Conservation (phyloP, 2,329 filamentous ascomycete species). For the Cladosporium sp. region DNA sequence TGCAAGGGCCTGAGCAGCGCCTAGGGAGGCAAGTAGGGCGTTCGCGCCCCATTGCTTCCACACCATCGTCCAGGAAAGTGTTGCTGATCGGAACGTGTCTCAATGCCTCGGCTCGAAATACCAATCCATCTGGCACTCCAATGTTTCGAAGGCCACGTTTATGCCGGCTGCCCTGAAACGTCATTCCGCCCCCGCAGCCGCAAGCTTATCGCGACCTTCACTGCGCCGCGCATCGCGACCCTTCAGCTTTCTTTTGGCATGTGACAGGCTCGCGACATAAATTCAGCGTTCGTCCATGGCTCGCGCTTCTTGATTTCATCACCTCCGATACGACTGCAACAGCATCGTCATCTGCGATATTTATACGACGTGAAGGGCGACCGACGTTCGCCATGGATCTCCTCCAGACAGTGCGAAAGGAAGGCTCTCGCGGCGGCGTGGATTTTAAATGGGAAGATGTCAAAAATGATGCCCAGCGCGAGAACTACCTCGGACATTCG, state of each 20-base stretch:
- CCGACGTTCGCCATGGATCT: conserved; percentile 67
- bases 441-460: conserved; percentile 98
- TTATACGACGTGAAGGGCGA: neutral
- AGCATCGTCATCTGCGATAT: too few species aligned
- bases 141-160: conserved; percentile 10
- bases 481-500: conserved; percentile 86
- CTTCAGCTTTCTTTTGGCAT: conserved; percentile 2
- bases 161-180: neutral
- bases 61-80: conserved; percentile 13
- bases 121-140: neutral
- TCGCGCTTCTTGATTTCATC: too few species aligned
- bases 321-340: too few species aligned
- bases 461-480: conserved; percentile 75
- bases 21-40: conserved; percentile 20
- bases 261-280: neutral
- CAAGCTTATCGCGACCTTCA: neutral
- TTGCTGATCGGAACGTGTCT: neutral
- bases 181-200: conserved; percentile 4
- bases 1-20: conserved; percentile 16
- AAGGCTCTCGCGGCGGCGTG: conserved; percentile 78
- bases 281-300: too few species aligned
- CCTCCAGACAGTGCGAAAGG: conserved; percentile 86
- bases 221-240: neutral
- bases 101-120: conserved; percentile 6
- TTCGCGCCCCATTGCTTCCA: conserved; percentile 19